These are phyloP conservation scores for Coffea eugenioides DNA, from an alignment of 257 asterid species.

Conservation along the genomic window DNA sequence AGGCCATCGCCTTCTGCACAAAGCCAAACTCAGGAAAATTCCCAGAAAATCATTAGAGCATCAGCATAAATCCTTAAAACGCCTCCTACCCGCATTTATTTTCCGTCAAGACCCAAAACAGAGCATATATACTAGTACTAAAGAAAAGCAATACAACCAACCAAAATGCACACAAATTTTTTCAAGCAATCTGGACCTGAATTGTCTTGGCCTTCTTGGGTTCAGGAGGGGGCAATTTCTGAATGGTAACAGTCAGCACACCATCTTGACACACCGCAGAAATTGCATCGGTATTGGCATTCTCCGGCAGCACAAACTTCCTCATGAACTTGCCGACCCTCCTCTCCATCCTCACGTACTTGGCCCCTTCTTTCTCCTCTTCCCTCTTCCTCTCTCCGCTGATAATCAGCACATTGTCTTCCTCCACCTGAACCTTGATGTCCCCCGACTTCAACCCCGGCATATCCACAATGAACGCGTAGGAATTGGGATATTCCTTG, in stretches of 20 bases:
- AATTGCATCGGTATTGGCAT: constrained; percentile 58
- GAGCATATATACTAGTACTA: neutral
- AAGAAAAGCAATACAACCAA: no score
- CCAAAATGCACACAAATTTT: no score
- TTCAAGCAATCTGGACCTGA: constrained; percentile 57
- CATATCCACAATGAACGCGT: constrained; percentile 67
- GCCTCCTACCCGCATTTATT: neutral
- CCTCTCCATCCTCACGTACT: constrained; percentile 73
- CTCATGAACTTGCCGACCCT: constrained; percentile 71
- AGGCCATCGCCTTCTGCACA: neutral
- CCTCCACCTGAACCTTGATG: constrained; percentile 70
- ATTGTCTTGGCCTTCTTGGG: constrained; percentile 81
- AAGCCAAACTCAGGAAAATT: neutral
- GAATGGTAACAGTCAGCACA: constrained; percentile 62
- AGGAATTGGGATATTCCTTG: constrained; percentile 52
- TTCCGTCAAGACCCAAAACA: neutral
- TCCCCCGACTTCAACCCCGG: constrained; percentile 75
- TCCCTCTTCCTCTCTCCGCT: constrained; percentile 68
- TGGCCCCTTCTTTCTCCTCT: constrained; percentile 49
- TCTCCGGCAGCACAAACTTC: constrained; percentile 75
- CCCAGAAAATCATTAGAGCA: neutral
- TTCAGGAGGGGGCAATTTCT: constrained; percentile 80
- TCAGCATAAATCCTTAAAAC: neutral
- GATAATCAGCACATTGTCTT: constrained; percentile 51
- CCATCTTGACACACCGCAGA: constrained; percentile 77